A percentile compares a stretch with the other conserved stretches of the same genome.
Evolutionary conservation across 2,329 filamentous ascomycete genomes (phyloP).

Genomic region (Colletotrichum australisinense): DNA sequence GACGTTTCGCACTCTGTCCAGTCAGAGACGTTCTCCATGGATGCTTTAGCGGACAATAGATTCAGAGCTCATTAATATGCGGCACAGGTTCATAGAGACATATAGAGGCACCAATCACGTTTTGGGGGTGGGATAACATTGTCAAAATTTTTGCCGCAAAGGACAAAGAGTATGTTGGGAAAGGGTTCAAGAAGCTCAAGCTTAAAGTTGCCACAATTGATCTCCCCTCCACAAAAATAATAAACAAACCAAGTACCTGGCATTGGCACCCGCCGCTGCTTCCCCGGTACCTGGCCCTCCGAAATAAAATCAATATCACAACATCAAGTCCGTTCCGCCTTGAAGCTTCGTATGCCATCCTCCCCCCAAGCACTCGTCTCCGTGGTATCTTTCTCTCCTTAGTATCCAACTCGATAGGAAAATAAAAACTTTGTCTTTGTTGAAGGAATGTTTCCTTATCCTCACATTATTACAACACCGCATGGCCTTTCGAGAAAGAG

Average conservation of each 20-base stretch:
- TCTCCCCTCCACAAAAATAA: not conserved
- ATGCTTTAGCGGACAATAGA: not conserved
- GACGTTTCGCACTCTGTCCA: not conserved
- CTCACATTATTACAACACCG: conserved; percentile 26
- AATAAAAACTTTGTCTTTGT: conserved; percentile 19
- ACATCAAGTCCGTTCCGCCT: too few species aligned
- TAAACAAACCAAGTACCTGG: conserved; percentile 19
- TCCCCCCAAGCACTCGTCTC: not conserved
- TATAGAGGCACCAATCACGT: too few species aligned
- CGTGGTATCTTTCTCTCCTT: not conserved
- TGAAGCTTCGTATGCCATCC: not conserved
- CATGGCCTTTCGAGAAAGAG: conserved; percentile 21
- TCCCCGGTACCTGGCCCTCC: conserved; percentile 11
- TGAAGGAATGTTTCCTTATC: conserved; percentile 34
- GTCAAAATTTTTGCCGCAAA: not conserved
- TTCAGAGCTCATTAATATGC: not conserved
- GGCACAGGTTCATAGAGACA: not conserved
- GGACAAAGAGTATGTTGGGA: not conserved
- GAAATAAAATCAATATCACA: too few species aligned
- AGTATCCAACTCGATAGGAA: not conserved
- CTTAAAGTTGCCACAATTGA: not conserved
- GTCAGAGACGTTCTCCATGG: too few species aligned
- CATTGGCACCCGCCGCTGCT: conserved; percentile 19
- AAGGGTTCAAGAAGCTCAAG: not conserved
- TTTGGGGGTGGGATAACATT: not conserved